Percentiles rank a stretch among this genome's conserved stretches.
These are phyloP conservation scores for Cercospora nicotianae DNA, from an alignment of 2,329 filamentous ascomycete species.

Conservation along the genomic window DNA sequence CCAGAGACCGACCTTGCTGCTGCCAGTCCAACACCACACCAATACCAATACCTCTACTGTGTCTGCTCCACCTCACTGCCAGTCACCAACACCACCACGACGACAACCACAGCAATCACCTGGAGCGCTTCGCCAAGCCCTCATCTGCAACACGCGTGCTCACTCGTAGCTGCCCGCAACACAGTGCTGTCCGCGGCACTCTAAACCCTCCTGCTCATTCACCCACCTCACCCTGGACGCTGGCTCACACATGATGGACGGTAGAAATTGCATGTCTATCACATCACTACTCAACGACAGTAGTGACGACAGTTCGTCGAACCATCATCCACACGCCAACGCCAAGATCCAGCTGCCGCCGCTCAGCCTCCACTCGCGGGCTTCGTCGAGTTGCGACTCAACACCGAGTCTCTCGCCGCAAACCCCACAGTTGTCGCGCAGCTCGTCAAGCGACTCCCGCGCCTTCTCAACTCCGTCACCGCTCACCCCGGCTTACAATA, in stretches of 20 bases:
- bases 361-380: constrained; percentile 26
- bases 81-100: neutral
- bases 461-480: constrained; percentile 48
- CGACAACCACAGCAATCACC: neutral
- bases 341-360: constrained; percentile 31
- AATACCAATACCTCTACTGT: neutral
- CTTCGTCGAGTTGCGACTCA: constrained; percentile 45
- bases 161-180: neutral
- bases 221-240: constrained; percentile 19
- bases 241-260: constrained; percentile 49
- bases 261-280: constrained; percentile 47
- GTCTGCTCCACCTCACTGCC: neutral
- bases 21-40: neutral
- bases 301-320: constrained; percentile 32
- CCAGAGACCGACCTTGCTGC: neutral
- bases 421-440: constrained; percentile 49
- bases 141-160: neutral
- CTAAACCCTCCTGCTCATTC: constrained; percentile 9
- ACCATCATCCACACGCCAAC: constrained; percentile 13
- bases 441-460: constrained; percentile 49
- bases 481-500: constrained; percentile 46
- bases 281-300: constrained; percentile 54
- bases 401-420: constrained; percentile 49
- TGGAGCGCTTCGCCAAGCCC: neutral
- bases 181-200: neutral